Base-by-base conservation (phyloP, 169 alveolate genomes). In the Amoebophrya sp. region DNA sequence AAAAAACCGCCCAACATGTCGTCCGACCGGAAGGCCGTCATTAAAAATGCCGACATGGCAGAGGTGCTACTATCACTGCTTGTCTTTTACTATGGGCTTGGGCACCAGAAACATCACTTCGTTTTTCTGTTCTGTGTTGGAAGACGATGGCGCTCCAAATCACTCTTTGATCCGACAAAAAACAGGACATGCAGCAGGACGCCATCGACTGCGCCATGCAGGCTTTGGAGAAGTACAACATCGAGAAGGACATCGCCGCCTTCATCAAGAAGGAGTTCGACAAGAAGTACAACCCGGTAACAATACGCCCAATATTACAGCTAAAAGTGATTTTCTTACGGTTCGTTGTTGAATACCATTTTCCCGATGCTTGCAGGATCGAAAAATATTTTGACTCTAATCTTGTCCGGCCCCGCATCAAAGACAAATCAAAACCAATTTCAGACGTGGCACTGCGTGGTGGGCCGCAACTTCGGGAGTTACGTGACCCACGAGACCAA, bases 401-500 rank as follows among this genome's bases (percentile, higher is more conserved):
- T n/a, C n/a, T n/a, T n/a, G n/a, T n/a, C n/a, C n/a, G n/a, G n/a
- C n/a, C n/a, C n/a, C n/a, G n/a, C n/a, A n/a, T n/a, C n/a, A n/a
- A n/a, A n/a, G n/a, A n/a, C n/a, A n/a, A n/a, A n/a, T 7, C 48
- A 42, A 42, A 42, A 42, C 4, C 41, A 87, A 4, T 93, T 94
- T 88, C 98, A 97, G 70, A 99, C 99, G 23, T 99, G 99, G 99
- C 99, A 99, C 95, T 98, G 99, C 93, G 98, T 99, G 90, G 99
- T 98, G 40, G 99, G 99, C 43, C 96, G 99, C 90, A 99, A 98
- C 95, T 99, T 99, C 95, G 99, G 99, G 69, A 96, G 99, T 40
- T 99, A 98, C 95, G 99, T 99, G 42, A 99, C 99, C 43, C 99
- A 99, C 95, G 99, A 99, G 96, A 99, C 99, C 69, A 98, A 98